phyloP scores from a whole-genome alignment of 2,329 filamentous ascomycete genomes.

The Fusarium transvaalense region DNA sequence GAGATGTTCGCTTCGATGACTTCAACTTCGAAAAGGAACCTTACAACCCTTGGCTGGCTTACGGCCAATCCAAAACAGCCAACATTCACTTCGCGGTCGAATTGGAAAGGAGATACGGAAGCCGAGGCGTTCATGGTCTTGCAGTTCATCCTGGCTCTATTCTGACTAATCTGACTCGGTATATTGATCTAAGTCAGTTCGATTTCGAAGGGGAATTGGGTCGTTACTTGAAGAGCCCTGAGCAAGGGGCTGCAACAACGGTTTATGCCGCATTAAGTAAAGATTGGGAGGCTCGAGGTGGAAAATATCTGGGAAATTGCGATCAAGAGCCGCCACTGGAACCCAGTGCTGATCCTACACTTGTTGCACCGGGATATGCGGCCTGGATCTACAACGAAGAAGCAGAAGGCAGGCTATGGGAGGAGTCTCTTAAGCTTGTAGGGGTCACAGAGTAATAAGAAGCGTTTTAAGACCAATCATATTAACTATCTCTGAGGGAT shows the following conservation, averaged over 20 bases:
- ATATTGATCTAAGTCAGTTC: background rate
- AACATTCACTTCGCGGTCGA: slow-evolving; percentile 41
- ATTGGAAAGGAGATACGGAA: slow-evolving; percentile 29
- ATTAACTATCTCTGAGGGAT: background rate
- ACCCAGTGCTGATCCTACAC: fast-evolving
- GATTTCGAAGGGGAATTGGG: background rate
- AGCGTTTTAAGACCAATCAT: background rate
- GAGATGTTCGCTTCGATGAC: slow-evolving; percentile 26
- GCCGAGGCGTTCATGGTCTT: slow-evolving; percentile 19
- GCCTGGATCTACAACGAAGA: slow-evolving; percentile 12
- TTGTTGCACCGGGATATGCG: slow-evolving; percentile 2
- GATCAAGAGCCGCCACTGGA: background rate
- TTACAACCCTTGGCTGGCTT: slow-evolving; percentile 32
- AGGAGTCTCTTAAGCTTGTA: background rate
- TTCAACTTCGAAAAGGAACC: slow-evolving; percentile 28
- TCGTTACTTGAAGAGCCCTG: background rate
- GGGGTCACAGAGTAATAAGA: background rate
- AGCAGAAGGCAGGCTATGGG: slow-evolving; percentile 1
- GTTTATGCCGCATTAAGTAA: slow-evolving; percentile 7
- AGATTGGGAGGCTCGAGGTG: slow-evolving; percentile 17
- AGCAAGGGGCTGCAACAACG: slow-evolving; percentile 17
- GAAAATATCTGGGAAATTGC: slow-evolving; percentile 11
- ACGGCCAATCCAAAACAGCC: slow-evolving; percentile 38
- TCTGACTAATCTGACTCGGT: slow-evolving; percentile 3
- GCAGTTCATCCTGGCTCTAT: slow-evolving; percentile 32